phyloP scores from a whole-genome alignment of 2,329 filamentous ascomycete species.

The Penicillium sp. region DNA sequence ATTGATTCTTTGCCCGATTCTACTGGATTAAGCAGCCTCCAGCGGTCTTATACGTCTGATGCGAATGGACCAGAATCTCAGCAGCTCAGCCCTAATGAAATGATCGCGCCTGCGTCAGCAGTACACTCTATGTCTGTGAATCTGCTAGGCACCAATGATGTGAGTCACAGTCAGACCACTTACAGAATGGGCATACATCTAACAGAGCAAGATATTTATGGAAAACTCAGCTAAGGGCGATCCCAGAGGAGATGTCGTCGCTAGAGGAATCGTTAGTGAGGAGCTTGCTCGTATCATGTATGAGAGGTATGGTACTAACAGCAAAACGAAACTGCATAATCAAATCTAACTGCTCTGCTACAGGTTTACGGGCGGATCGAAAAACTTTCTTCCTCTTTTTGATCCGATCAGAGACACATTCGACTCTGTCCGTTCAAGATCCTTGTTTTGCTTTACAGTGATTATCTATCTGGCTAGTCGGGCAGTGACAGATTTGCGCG shows the following conservation, averaged over 20 bases:
- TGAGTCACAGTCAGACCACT: conserved; percentile 13
- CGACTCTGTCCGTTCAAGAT: conserved; percentile 38
- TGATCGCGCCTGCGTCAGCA: conserved; percentile 38
- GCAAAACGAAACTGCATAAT: neutral
- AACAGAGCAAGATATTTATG: conserved; percentile 30
- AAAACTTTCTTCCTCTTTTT: conserved; percentile 36
- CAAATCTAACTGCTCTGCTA: neutral
- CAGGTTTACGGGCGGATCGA: conserved; percentile 36
- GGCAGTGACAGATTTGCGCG: conserved; percentile 33
- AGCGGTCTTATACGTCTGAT: conserved; percentile 27
- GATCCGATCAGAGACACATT: conserved; percentile 40
- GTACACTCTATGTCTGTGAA: conserved; percentile 42
- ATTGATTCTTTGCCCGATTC: conserved; percentile 27
- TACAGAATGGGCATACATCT: neutral
- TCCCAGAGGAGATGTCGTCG: conserved; percentile 31
- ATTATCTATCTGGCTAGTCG: conserved; percentile 39
- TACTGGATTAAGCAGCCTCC: conserved; percentile 17
- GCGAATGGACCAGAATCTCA: conserved; percentile 33
- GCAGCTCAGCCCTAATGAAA: conserved; percentile 37
- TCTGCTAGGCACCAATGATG: conserved; percentile 30
- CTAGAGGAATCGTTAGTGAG: conserved; percentile 35
- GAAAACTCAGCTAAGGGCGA: conserved; percentile 32
- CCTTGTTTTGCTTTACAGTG: conserved; percentile 38
- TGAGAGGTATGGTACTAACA: conserved; percentile 28
- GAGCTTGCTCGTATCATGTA: conserved; percentile 37